phyloP scores from a whole-genome alignment of 2,329 filamentous ascomycete genomes.

The Onygena corvina region DNA sequence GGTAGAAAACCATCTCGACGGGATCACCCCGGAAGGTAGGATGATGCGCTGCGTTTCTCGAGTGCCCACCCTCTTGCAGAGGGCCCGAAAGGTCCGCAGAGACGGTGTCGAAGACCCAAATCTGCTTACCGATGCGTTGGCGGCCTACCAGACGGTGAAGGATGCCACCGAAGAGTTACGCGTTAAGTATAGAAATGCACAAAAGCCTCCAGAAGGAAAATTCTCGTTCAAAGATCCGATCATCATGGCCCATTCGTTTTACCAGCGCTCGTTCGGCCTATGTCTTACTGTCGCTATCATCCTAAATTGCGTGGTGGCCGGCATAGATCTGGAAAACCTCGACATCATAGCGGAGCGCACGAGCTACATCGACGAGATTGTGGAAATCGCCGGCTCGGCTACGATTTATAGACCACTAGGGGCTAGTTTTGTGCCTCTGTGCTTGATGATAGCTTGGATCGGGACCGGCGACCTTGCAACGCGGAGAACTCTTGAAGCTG shows the following conservation, averaged over 20 bases:
- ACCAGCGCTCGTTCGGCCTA: slow-evolving; percentile 26
- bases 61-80: slow-evolving; percentile 23
- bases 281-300: slow-evolving; percentile 23
- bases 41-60: slow-evolving; percentile 24
- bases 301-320: slow-evolving; percentile 25
- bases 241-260: slow-evolving; percentile 20
- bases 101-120: slow-evolving; percentile 7
- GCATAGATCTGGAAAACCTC: slow-evolving; percentile 20
- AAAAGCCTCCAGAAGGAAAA: background rate
- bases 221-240: background rate
- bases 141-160: slow-evolving; percentile 20
- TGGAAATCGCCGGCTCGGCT: slow-evolving; percentile 21
- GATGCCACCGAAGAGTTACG: slow-evolving; percentile 15
- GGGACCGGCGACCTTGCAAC: slow-evolving; percentile 17
- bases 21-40: slow-evolving; percentile 21
- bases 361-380: slow-evolving; percentile 20
- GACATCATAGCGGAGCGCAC: slow-evolving; percentile 16
- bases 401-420: slow-evolving; percentile 25
- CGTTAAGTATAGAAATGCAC: slow-evolving; percentile 3
- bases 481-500: slow-evolving; percentile 13
- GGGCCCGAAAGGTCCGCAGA: slow-evolving; percentile 15
- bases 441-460: slow-evolving; percentile 21
- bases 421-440: slow-evolving; percentile 22
- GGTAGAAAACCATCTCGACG: slow-evolving; percentile 23
- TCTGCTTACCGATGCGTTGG: slow-evolving; percentile 18